Evolutionary conservation across 768 basidiomycete species (phyloP), one percentile per base, ranked within the genome.

Genomic region (Naganishia onofrii): DNA sequence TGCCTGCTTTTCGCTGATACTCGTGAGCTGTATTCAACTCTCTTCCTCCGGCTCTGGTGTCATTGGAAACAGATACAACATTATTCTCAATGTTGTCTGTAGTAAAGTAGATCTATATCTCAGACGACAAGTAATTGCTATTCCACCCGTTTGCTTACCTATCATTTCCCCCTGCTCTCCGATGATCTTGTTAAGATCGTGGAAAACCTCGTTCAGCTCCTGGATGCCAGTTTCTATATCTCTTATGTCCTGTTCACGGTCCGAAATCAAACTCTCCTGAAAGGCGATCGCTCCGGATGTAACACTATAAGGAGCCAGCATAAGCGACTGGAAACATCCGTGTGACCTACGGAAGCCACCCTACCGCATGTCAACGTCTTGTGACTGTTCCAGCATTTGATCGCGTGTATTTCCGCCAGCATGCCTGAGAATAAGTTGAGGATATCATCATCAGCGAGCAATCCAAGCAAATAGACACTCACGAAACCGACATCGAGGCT

Each of bases 211-310:
- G 31, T 91, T 87, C 55, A 99, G 82, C 80, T 99, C 95, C 76
- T 95, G 92, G 67, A 99, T 97, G 8, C 96, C 95, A 8, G 87
- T 88, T 81, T 99, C 96, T 64, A 99, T 99, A 78, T 97, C 93
- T 63, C 90, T 87, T 67, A 98, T 98, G 76, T 98, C 96, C 0
- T 85, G 85, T 79, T 99, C 95, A 21, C 96, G 89, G 78, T 99
- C 96, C 64, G 90, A 88, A 66, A 96, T 93, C 44, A 98, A 83
- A 12, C 92, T 91, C 78, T 99, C 95, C 80, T 98, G 96, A 79
- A 94, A 94, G 92, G 92, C 28, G 98, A 86, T 81, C 97, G 95
- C 36, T 58, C 42, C 38, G 64, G 70, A 26, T 3, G 19, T 26
- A 1, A 23, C 15, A 12, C 48, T 51, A 51, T 8, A 12, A 12